These are phyloP conservation scores for Cutaneotrichosporon spelunceum DNA, from an alignment of 1,284 basidiomycete genomes.

Conservation along the genomic window DNA sequence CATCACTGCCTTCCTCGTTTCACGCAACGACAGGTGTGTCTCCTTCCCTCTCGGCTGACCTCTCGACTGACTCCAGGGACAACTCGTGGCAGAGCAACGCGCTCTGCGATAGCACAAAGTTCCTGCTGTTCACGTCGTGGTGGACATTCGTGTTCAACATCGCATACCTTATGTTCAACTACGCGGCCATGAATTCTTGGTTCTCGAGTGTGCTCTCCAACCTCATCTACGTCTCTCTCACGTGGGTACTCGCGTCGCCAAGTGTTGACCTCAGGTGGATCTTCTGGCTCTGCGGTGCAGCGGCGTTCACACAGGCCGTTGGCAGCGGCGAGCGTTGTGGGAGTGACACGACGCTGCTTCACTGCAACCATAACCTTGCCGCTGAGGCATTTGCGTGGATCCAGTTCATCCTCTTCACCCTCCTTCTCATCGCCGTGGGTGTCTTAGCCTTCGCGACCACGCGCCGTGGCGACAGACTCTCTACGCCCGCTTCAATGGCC, in stretches of 20 bases:
- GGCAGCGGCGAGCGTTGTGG: constrained; percentile 44
- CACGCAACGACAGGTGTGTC: constrained; percentile 3
- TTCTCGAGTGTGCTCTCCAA: constrained; percentile 41
- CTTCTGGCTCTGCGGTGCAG: constrained; percentile 50
- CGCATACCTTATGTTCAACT: constrained; percentile 47
- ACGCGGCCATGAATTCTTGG: constrained; percentile 34
- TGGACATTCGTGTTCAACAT: constrained; percentile 50
- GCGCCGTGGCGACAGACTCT: constrained; percentile 44
- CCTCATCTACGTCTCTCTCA: constrained; percentile 44
- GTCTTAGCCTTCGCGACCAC: constrained; percentile 35
- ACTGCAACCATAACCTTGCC: constrained; percentile 47
- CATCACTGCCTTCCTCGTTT: constrained; percentile 40
- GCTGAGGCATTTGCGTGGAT: constrained; percentile 53
- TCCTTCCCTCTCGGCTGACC: neutral
- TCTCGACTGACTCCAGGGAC: constrained; percentile 10
- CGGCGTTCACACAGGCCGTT: constrained; percentile 44
- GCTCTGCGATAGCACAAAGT: constrained; percentile 45
- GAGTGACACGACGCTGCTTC: constrained; percentile 17
- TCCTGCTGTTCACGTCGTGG: constrained; percentile 50
- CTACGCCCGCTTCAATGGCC: neutral
- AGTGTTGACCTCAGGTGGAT: constrained; percentile 39
- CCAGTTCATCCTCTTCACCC: constrained; percentile 47
- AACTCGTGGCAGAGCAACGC: constrained; percentile 39
- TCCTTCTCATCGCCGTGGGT: constrained; percentile 35
- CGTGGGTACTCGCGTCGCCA: constrained; percentile 43